Evolutionary conservation across 2,329 filamentous ascomycete genomes (phyloP).

Genomic region (Exophiala spinifera): DNA sequence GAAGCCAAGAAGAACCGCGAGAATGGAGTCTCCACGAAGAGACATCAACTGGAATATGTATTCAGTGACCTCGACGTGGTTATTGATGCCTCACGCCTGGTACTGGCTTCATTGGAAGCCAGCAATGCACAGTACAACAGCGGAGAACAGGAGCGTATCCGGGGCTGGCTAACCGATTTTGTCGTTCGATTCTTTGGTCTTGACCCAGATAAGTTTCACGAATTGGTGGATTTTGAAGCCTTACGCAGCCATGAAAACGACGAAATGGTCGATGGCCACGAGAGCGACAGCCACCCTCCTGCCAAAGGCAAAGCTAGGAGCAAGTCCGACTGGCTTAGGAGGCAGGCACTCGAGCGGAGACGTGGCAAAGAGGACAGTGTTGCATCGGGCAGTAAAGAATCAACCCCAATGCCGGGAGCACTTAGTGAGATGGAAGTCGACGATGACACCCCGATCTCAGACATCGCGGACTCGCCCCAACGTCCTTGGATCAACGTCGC

Average conservation of each 20-base stretch:
- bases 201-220: conserved; percentile 65
- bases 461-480: conserved; percentile 38
- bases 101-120: conserved; percentile 51
- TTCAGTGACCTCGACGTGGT: conserved; percentile 71
- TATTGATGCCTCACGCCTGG: conserved; percentile 47
- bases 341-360: conserved; percentile 78
- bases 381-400: conserved; percentile 79
- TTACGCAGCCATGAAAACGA: conserved; percentile 74
- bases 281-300: conserved; percentile 68
- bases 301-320: conserved; percentile 69
- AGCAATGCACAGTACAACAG: conserved; percentile 51
- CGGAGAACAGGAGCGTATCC: conserved; percentile 67
- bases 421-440: conserved; percentile 45
- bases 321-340: conserved; percentile 73
- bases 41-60: conserved; percentile 71
- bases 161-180: conserved; percentile 73
- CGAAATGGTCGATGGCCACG: conserved; percentile 61
- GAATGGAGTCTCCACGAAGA: conserved; percentile 58
- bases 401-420: conserved; percentile 58
- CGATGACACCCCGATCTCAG: conserved; percentile 65
- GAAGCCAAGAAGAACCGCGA: conserved; percentile 75
- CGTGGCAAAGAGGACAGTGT: conserved; percentile 77
- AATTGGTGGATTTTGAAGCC: conserved; percentile 56
- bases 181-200: conserved; percentile 74
- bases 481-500: conserved; percentile 53